Percentiles rank a stretch among this genome's conserved stretches.
These are phyloP conservation scores for Penicillium sp. DNA, from an alignment of 2,329 filamentous ascomycete species.

Conservation along the genomic window DNA sequence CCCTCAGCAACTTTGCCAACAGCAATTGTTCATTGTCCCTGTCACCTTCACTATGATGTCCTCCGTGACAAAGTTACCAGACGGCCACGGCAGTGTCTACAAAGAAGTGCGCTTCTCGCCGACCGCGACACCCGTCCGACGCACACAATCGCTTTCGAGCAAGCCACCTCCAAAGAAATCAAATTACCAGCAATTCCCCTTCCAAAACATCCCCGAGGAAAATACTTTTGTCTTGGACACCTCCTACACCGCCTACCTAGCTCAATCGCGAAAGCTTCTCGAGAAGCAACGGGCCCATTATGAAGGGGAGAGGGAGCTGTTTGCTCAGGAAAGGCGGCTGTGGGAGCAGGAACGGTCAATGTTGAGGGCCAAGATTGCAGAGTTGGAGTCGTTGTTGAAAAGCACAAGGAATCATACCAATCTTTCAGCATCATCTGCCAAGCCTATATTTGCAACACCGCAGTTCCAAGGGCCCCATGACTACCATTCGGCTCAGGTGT, in stretches of 20 bases:
- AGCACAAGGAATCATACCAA: conserved; percentile 7
- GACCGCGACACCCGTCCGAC: conserved; percentile 33
- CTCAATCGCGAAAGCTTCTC: conserved; percentile 39
- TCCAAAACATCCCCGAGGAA: conserved; percentile 18
- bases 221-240: conserved; percentile 27
- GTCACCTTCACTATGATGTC: conserved; percentile 27
- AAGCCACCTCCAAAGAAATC: conserved; percentile 30
- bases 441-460: conserved; percentile 11
- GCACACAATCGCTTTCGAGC: conserved; percentile 38
- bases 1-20: not conserved
- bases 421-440: conserved; percentile 7
- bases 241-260: conserved; percentile 30
- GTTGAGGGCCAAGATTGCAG: conserved; percentile 39
- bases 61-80: conserved; percentile 21
- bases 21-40: not conserved
- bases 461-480: conserved; percentile 9
- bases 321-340: conserved; percentile 41
- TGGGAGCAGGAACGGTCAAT: conserved; percentile 44
- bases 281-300: conserved; percentile 37
- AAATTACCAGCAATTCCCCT: conserved; percentile 19
- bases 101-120: conserved; percentile 43
- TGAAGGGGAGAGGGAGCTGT: conserved; percentile 39
- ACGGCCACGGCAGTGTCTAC: conserved; percentile 34
- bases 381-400: conserved; percentile 37
- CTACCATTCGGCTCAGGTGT: conserved; percentile 33